Conservation (phyloP, 441 rosid genomes). For the Bruguiera hainesii region DNA sequence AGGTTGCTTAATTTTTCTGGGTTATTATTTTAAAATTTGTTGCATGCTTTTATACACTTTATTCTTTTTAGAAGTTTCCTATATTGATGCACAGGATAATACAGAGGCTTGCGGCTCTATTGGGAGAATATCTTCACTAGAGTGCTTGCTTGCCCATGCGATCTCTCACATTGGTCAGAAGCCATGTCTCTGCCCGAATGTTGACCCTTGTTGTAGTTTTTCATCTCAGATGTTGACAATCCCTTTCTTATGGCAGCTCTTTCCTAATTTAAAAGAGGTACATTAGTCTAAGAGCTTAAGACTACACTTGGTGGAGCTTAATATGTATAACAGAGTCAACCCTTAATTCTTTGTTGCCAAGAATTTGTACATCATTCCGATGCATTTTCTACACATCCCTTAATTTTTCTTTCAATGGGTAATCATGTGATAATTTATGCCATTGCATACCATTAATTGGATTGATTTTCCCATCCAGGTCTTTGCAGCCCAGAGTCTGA, state of each 20-base stretch:
- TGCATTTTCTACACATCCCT: slow-evolving; percentile 6
- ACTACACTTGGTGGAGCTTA: slow-evolving; percentile 5
- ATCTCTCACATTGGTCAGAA: slow-evolving; percentile 66
- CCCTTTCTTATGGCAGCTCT: slow-evolving; percentile 80
- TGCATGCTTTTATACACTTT: neutral
- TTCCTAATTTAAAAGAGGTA: slow-evolving; percentile 86
- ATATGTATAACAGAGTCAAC: slow-evolving; percentile 8
- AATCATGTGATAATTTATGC: slow-evolving; percentile 1
- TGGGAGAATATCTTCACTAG: slow-evolving; percentile 53
- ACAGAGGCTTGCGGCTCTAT: slow-evolving; percentile 22
- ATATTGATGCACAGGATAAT: slow-evolving; percentile 57
- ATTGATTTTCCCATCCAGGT: slow-evolving; percentile 44
- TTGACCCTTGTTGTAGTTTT: slow-evolving; percentile 73
- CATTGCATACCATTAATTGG: slow-evolving; percentile 21
- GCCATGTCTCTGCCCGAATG: slow-evolving; percentile 61
- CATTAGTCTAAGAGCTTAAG: slow-evolving; percentile 12
- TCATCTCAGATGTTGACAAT: slow-evolving; percentile 80
- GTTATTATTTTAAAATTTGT: too few species aligned
- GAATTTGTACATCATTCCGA: slow-evolving; percentile 7
- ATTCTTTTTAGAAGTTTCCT: neutral
- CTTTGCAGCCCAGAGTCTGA: slow-evolving; percentile 58
- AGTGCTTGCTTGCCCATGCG: slow-evolving; percentile 50
- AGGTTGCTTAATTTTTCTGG: too few species aligned
- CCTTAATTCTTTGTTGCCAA: neutral
- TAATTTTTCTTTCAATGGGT: neutral